Evolutionary conservation across 495 filamentous ascomycete species (phyloP).

Genomic region (Penicillium lagena): DNA sequence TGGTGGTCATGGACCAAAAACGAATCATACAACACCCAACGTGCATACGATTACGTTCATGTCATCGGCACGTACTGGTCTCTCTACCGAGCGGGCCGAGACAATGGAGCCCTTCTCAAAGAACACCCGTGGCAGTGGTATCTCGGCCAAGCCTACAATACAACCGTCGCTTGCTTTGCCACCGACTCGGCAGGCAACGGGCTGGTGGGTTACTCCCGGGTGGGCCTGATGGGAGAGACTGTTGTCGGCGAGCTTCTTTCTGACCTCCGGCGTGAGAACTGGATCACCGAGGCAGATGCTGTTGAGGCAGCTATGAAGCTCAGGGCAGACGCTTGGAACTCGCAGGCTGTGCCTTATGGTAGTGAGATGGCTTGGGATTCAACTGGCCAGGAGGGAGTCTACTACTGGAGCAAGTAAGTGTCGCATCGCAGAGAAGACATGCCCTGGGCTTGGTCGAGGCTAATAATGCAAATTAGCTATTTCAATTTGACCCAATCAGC

Average conservation of each 20-base stretch:
- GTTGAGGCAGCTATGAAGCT: slow-evolving; percentile 33
- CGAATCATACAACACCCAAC: slow-evolving; percentile 30
- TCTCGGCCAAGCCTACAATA: slow-evolving; percentile 35
- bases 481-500: slow-evolving; percentile 34
- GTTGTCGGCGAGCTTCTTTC: slow-evolving; percentile 39
- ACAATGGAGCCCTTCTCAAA: slow-evolving; percentile 28
- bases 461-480: slow-evolving; percentile 15
- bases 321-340: slow-evolving; percentile 35
- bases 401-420: slow-evolving; percentile 46
- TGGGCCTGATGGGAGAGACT: slow-evolving; percentile 49
- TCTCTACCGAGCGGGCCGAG: slow-evolving; percentile 40
- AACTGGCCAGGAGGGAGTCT: slow-evolving; percentile 50
- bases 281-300: slow-evolving; percentile 23
- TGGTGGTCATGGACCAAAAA: slow-evolving; percentile 34
- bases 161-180: slow-evolving; percentile 10
- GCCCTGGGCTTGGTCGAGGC: too few species aligned
- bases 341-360: slow-evolving; percentile 40
- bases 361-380: slow-evolving; percentile 52
- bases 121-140: slow-evolving; percentile 41
- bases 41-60: slow-evolving; percentile 50
- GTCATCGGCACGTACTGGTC: slow-evolving; percentile 44
- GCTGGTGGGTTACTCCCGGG: slow-evolving; percentile 26
- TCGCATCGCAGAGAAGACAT: slow-evolving; percentile 3
- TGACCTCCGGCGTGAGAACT: slow-evolving; percentile 36
- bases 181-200: slow-evolving; percentile 10